A percentile compares a stretch with the other conserved stretches of the same genome.
Evolutionary conservation across 768 basidiomycete species (phyloP).

Genomic region (Boletus rex-veris): DNA sequence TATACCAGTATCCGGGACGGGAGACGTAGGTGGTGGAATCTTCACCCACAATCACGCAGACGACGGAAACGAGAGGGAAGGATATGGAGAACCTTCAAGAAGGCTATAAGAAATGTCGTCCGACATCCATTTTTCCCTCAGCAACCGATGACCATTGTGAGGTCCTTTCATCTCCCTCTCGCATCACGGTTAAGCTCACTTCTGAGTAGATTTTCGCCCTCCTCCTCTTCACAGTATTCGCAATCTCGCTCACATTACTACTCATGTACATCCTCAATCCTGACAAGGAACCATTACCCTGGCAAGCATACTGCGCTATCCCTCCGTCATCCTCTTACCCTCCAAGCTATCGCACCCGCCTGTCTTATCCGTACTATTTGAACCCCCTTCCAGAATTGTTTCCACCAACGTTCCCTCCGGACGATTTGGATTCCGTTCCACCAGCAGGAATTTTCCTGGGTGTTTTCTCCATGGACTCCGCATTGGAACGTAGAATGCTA

Average conservation of each 20-base stretch:
- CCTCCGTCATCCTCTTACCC: constrained; percentile 47
- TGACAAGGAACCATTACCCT: constrained; percentile 91
- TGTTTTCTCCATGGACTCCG: constrained; percentile 85
- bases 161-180: constrained; percentile 26
- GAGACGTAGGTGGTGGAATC: constrained; percentile 56
- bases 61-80: constrained; percentile 50
- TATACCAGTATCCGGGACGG: constrained; percentile 43
- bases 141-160: constrained; percentile 77
- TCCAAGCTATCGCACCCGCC: constrained; percentile 41
- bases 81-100: constrained; percentile 48
- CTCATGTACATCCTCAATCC: constrained; percentile 93
- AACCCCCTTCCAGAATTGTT: constrained; percentile 27
- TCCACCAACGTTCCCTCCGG: constrained; percentile 63
- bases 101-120: constrained; percentile 52
- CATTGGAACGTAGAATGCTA: constrained; percentile 80
- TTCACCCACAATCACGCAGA: constrained; percentile 38
- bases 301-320: constrained; percentile 88
- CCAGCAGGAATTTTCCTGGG: constrained; percentile 88
- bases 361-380: constrained; percentile 38
- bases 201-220: constrained; percentile 58
- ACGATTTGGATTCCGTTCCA: constrained; percentile 65
- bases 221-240: constrained; percentile 75
- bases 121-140: constrained; percentile 76
- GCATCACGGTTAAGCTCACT: constrained; percentile 19
- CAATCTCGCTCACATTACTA: constrained; percentile 78